Base-by-base conservation (phyloP, 1,284 basidiomycete species). In the Rhodotorula sp. region DNA sequence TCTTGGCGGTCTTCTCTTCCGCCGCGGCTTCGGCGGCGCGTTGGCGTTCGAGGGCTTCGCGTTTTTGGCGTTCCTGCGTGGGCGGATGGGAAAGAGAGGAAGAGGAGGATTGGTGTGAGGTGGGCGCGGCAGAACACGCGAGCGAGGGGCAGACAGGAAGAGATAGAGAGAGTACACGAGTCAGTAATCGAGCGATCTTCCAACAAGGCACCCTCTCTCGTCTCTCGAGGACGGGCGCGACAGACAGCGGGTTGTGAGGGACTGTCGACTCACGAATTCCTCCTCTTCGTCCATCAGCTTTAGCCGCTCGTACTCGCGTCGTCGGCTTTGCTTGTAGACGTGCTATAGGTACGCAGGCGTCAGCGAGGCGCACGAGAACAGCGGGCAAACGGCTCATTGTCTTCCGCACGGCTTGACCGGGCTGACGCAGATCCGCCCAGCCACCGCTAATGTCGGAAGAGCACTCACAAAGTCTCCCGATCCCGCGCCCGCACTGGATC, bases 261-360 rank as follows among this genome's bases (percentile, higher is more conserved):
- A 15, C 29, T 7, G 29, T 24, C 24, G 30, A 80, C 85, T 71
- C 75, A 94, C 95, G 81, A 90, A 89, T 77, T 86, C 84, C 15
- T 87, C 81, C 74, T 87, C 83, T 71, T 96, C 92, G 74, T 96
- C 92, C 85, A 99, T 88, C 15, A 95, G 77, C 82, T 91, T 92
- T 64, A 99, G 80, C 59, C 96, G 84, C 80, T 99, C 96, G 77
- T 95, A 98, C 82, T 99, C 96, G 78, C 94, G 85, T 78, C 95
- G 85, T 72, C 96, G 83, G 73, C 89, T 88, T 55, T 96, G 94
- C 81, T 99, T 99, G 84, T 99, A 99, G 7, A 99, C 96, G 79
- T 99, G 96, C 80, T 56, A 72, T 69, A 24, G 39, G 29, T 3
- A 15, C 56, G 32, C 15, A 20, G 27, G 20, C 20, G 53, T 32